These are phyloP conservation scores for Abrus precatorius DNA, from an alignment of 306 rosid species.

Conservation along the genomic window DNA sequence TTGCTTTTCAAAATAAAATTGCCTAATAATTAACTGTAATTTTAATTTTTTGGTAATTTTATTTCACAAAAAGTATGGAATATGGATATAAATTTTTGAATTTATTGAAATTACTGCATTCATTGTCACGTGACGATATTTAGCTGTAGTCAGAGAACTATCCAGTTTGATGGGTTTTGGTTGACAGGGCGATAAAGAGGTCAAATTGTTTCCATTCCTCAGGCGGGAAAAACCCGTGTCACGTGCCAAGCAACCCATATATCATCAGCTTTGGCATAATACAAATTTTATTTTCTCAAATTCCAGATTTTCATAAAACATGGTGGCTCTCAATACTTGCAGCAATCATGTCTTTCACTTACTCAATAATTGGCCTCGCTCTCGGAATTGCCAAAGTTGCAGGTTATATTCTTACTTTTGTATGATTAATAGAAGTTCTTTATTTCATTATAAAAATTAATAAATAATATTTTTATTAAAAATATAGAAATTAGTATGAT, in stretches of 20 bases:
- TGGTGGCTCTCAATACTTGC: slow-evolving; percentile 76
- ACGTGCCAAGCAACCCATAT: slow-evolving; percentile 53
- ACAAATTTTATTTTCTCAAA: slow-evolving; percentile 62
- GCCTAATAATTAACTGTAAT: no score
- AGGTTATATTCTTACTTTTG: slow-evolving; percentile 46
- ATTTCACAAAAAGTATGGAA: background rate
- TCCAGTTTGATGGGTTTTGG: slow-evolving; percentile 13
- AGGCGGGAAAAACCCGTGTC: slow-evolving; percentile 48
- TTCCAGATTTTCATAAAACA: slow-evolving; percentile 61
- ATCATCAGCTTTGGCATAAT: slow-evolving; percentile 60
- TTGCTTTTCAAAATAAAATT: no score
- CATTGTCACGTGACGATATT: no score
- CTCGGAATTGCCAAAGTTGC: slow-evolving; percentile 65
- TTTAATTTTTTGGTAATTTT: background rate
- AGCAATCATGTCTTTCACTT: slow-evolving; percentile 66
- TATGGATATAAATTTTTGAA: background rate
- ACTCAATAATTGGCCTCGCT: slow-evolving; percentile 62
- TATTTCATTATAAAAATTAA: no score
- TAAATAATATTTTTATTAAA: no score
- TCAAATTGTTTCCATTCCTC: slow-evolving; percentile 56
- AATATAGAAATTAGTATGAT: no score
- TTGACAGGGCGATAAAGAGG: slow-evolving; percentile 58
- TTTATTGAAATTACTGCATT: no score
- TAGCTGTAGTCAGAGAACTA: background rate
- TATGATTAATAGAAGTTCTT: background rate